Evolutionary conservation across 169 alveolate genomes (phyloP), one percentile per base, ranked within the genome.

Genomic region (Plasmodium cynomolgi): DNA sequence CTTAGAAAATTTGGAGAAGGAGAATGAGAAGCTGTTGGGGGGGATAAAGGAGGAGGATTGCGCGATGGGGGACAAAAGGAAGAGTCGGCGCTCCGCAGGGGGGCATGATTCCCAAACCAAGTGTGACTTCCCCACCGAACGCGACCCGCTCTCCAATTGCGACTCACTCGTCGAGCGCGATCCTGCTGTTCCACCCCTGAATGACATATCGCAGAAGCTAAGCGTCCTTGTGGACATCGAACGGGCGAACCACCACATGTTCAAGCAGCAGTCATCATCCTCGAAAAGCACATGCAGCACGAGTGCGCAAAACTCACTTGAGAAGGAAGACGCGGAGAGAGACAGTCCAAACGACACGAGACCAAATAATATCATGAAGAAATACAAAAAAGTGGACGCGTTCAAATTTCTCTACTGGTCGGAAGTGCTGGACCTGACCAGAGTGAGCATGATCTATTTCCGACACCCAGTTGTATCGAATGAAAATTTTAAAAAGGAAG

Each of bases 381-480:
- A 90, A 41, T 81, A 37, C 23, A 58, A 44, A 81, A 29, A 68
- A 31, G 33, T 81, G 29, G 83, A 90, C 50, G 83, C 81, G 4
- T 90, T 80, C 17, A 79, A 41, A 81, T 90, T 90, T 90, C 47
- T 90, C n/a, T 90, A 29, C 31, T 90, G 94, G 94, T 90, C 94
- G 5, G 94, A 90, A 71, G 90, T 81, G 29, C 37, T 91, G n/a
- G 95, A 91, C 50, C 41, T 91, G 50, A 82, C 91, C 26, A 91
- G 95, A 31, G 95, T 91, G 26, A 83, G 95, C 56, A 81, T 91
- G 92, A 50, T 91, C 37, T 91, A 91, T 26, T 91, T 91, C 75
- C 91, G 95, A 7, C 92, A 91, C 29, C 95, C 95, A 17, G 95
- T 82, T 31, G 47, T 91, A 47, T 91, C 95, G 75, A 29, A 91